phyloP scores from a whole-genome alignment of 1,284 basidiomycete genomes.

The Meira miltonrushii region DNA sequence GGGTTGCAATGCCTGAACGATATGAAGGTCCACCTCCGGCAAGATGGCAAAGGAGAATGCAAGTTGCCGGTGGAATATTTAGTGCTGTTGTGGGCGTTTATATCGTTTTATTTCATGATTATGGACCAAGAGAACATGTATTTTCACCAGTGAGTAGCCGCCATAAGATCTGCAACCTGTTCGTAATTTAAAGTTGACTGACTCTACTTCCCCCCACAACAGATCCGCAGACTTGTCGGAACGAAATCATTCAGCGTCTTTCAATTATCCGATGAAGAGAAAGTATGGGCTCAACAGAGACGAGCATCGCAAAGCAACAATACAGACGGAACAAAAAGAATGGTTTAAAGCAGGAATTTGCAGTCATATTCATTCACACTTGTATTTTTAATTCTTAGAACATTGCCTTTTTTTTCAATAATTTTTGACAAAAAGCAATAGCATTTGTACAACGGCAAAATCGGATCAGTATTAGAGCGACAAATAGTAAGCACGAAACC shows the following conservation, averaged over 20 bases:
- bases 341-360: no score
- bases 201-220: not conserved
- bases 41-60: conserved; percentile 1
- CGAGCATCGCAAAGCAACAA: no score
- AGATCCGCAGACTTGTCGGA: not conserved
- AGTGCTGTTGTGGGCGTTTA: conserved; percentile 3
- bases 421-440: no score
- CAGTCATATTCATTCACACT: no score
- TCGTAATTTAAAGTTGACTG: not conserved
- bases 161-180: not conserved
- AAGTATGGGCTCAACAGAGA: not conserved
- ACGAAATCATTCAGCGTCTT: not conserved
- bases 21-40: conserved; percentile 3
- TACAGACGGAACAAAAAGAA: no score
- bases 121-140: conserved; percentile 9
- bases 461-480: no score
- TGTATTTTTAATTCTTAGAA: no score
- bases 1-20: conserved; percentile 1
- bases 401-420: no score
- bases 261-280: conserved; percentile 7
- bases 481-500: no score
- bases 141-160: conserved; percentile 7
- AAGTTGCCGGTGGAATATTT: conserved; percentile 1
- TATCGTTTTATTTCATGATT: conserved; percentile 5
- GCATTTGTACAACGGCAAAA: no score